Conservation (phyloP, 2,329 filamentous ascomycete species). For the Sporothrix humicola region DNA sequence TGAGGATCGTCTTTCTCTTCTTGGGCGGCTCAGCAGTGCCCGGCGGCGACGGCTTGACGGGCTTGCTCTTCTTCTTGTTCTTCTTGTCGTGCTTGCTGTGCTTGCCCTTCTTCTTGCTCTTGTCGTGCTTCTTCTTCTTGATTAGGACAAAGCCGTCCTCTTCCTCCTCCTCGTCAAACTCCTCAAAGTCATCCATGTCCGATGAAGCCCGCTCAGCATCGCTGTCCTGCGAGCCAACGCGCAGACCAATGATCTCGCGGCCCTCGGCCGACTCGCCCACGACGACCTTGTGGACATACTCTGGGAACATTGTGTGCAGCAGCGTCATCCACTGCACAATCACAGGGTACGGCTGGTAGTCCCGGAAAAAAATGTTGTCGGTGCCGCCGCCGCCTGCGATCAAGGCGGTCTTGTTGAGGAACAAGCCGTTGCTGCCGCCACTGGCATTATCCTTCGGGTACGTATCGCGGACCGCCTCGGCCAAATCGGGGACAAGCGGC, state of each 20-base stretch:
- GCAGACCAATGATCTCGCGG: constrained; percentile 81
- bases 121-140: constrained; percentile 23
- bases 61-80: constrained; percentile 1
- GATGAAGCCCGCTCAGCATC: background rate
- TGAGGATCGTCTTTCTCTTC: constrained; percentile 45
- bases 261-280: constrained; percentile 90
- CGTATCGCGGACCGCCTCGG: constrained; percentile 75
- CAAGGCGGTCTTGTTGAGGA: background rate
- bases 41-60: background rate
- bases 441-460: constrained; percentile 58
- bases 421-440: constrained; percentile 31
- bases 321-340: constrained; percentile 77
- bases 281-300: constrained; percentile 69
- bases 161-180: constrained; percentile 16
- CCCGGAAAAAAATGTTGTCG: constrained; percentile 85
- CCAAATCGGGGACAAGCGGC: constrained; percentile 79
- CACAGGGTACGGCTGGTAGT: constrained; percentile 87
- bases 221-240: constrained; percentile 60
- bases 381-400: constrained; percentile 41
- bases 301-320: constrained; percentile 84
- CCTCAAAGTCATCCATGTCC: constrained; percentile 39
- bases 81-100: constrained; percentile 5
- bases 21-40: background rate
- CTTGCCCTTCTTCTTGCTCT: constrained; percentile 14
- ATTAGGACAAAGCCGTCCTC: constrained; percentile 23